Base-by-base conservation (phyloP, 192 early-diverging fungal genomes). In the Neocallimastix lanati region DNA sequence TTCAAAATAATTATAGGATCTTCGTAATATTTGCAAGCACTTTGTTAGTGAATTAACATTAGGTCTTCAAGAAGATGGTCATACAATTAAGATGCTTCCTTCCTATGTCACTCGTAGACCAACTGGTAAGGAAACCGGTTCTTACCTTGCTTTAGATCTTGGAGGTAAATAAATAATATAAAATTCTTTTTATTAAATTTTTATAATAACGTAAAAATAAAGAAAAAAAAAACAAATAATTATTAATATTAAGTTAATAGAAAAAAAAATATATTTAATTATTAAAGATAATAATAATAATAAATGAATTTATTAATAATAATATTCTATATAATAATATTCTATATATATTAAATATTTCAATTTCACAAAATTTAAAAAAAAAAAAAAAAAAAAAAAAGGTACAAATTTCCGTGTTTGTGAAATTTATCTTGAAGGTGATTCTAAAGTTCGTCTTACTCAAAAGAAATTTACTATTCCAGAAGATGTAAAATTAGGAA, bases 101-200 rank as follows among this genome's bases (percentile, higher is more conserved):
- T 95, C 95, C 4, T 96, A 90, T 86, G 93, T 98, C 78, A 89
- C 92, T 14, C 82, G 84, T 67, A 86, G 93, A 28, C 96, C 97
- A 6, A 90, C 86, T 28, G 96, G 96, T 29, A 87, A 84, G 79
- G 97, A 99, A 82, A 90, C 86, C 29, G 97, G 97, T 29, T 89
- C 91, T 33, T 96, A 90, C 87, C 85, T 95, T 77, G 94, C 97
- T 14, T 87, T 99, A 40, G 97, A 99, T 80, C 85, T 99, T 80
- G 96, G 97, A 76, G 97, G 96, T 50, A 50, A 50, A 35, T 21
- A 21, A 21, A 4, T 1, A 21, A 14, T 38, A 38, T 13, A 38
- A 14, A 38, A 14, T 2, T 38, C 9, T 38, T 14, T 14, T 38
- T 35, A 7, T 35, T 7, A 7, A 35, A n/a, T n/a, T n/a, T n/a